Base-by-base conservation (phyloP, 2,329 filamentous ascomycete species). In the Claviceps capensis region DNA sequence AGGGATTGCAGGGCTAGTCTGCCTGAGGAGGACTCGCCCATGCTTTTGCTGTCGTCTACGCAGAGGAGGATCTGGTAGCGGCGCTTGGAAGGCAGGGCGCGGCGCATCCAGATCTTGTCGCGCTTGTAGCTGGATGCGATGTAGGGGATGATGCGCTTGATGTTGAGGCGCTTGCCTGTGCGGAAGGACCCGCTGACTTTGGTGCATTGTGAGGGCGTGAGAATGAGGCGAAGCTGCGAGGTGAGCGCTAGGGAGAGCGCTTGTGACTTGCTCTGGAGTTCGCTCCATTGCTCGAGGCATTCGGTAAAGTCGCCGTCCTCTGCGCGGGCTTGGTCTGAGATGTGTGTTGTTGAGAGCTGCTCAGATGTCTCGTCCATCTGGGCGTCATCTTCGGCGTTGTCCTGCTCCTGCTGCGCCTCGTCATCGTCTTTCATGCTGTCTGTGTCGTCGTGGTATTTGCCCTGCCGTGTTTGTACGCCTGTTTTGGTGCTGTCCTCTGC, bases 81-180 rank as follows among this genome's bases (percentile, higher is more conserved):
- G 42, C 94, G 85, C 70, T 97, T 97, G 40, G 85, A 91, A 1
- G 94, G 94, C 48, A 95, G 82, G 37, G 82, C 85, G 52, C 94
- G 83, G 14, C 94, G 86, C 85, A 98, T 95, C 93, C 93, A 99
- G 69, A 99, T 99, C 76, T 98, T 98, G 78, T 99, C 93, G 55
- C 93, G 87, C 75, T 96, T 97, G 77, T 96, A 98, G 64, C 86
- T 85, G 0, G 90, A 97, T 1, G 94, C 93, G 60, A 99, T 97
- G 71, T 98, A 99, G 0, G 94, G 93, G 62, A 99, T 98, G 69
- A 99, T 98, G 60, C 91, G 88, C 70, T 97, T 97, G 74, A 99
- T 95, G 69, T 97, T 98, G 61, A 99, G 87, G 0, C 93, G 85
- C 68, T 99, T 98, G 56, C 93, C 93, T 0, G 93, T 98, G 59